Base-by-base conservation (phyloP, 768 basidiomycete species). In the Xerocomus spinulosus region DNA sequence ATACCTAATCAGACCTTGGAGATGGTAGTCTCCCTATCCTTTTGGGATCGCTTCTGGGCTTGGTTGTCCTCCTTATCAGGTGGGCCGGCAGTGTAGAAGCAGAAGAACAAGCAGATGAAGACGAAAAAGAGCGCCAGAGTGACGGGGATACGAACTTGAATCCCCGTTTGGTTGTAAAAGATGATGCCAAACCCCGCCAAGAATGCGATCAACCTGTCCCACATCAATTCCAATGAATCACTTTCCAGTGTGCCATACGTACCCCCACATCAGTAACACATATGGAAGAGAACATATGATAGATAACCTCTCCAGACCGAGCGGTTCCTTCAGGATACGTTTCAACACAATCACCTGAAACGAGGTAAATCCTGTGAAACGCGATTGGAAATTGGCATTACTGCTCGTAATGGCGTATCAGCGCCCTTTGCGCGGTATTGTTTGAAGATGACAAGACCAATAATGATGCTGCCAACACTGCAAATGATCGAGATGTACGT, bases 271-370 rank as follows among this genome's bases (percentile, higher is more conserved):
- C 34, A 74, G 55, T 7, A 72, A 49, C 29, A 69, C 68, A 28
- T 73, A 70, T 6, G 72, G 72, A 35, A 74, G 63, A 48, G 67
- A 70, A 41, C 68, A 74, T 42, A 70, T 59, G 28, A 73, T 68
- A 5, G 73, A 61, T 25, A 75, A 57, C 12, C 64, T 58, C 41
- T 73, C 71, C 3, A 70, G 51, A 13, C 71, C 69, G 17, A 62
- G 51, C 8, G 42, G 41, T 23, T 57, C 50, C 12, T 55, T 51
- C 5, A 66, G 44, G 13, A 66, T 66, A 4, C 61, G 64, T 39
- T 56, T 63, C 44, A 66, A 39, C 3, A 63, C 52, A 14, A 51
- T 39, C 14, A 66, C 52, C 64, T 66, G 32, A 12, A 17, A 36
- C 38, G 6, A 32, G 14, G 41, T 61, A 15, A 54, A 24, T 17